Evolutionary conservation across 768 basidiomycete genomes (phyloP).

Genomic region (Xanthoconium stramineum): DNA sequence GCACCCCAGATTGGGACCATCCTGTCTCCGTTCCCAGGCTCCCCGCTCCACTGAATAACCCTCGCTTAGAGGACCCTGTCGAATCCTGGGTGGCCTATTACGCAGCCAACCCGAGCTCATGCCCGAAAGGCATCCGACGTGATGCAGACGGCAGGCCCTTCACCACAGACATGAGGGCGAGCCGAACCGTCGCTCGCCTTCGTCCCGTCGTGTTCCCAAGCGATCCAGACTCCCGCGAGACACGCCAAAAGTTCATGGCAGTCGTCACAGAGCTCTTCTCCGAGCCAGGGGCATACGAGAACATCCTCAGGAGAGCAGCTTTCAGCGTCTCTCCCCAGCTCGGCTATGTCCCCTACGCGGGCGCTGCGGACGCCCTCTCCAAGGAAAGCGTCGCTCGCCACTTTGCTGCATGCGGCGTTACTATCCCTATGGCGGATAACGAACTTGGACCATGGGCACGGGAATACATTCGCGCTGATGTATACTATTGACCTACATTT

Average conservation of each 20-base stretch:
- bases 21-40: conserved; percentile 18
- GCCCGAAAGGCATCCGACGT: conserved; percentile 46
- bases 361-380: conserved; percentile 28
- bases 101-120: conserved; percentile 41
- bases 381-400: conserved; percentile 38
- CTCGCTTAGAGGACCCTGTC: conserved; percentile 45
- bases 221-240: conserved; percentile 32
- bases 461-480: conserved; percentile 30
- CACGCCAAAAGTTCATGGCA: conserved; percentile 40
- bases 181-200: conserved; percentile 47
- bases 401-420: conserved; percentile 42
- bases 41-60: conserved; percentile 35
- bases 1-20: conserved; percentile 38
- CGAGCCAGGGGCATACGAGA: conserved; percentile 37
- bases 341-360: conserved; percentile 31
- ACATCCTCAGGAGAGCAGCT: conserved; percentile 33
- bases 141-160: conserved; percentile 36
- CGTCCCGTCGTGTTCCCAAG: conserved; percentile 36
- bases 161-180: conserved; percentile 44
- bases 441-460: conserved; percentile 41
- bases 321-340: conserved; percentile 35
- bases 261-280: conserved; percentile 41
- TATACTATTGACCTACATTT: conserved; percentile 21
- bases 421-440: conserved; percentile 32
- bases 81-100: conserved; percentile 47